Conservation (phyloP, 345 rosid species). For the Euphorbia peplus region DNA sequence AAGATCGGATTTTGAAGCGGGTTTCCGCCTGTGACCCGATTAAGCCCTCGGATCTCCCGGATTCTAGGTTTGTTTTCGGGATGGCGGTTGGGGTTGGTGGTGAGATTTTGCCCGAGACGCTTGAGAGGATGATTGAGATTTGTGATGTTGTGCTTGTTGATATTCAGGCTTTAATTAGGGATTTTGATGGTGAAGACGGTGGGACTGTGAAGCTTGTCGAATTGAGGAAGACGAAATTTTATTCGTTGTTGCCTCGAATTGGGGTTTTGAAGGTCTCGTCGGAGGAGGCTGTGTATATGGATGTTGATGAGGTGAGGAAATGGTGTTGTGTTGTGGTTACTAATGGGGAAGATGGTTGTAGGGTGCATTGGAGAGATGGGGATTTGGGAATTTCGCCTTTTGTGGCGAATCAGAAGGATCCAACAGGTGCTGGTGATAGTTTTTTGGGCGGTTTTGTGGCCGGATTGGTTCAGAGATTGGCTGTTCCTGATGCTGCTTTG, state of each 20-base stretch:
- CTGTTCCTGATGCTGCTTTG: conserved; percentile 88
- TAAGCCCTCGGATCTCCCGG: conserved; percentile 61
- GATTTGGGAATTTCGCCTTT: conserved; percentile 57
- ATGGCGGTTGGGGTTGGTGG: conserved; percentile 98
- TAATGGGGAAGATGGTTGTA: conserved; percentile 79
- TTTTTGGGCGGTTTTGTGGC: conserved; percentile 77
- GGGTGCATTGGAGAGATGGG: conserved; percentile 52
- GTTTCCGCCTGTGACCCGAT: conserved; percentile 72
- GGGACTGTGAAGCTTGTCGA: conserved; percentile 68
- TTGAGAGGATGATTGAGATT: conserved; percentile 69
- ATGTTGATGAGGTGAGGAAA: conserved; percentile 66
- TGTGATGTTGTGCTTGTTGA: conserved; percentile 75
- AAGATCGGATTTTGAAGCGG: conserved; percentile 71
- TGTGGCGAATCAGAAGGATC: conserved; percentile 71
- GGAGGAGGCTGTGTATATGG: conserved; percentile 82
- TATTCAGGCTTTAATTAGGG: conserved; percentile 79
- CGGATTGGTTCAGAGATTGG: conserved; percentile 73
- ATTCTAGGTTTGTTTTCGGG: conserved; percentile 53
- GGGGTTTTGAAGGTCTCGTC: conserved; percentile 82
- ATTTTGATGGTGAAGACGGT: conserved; percentile 52
- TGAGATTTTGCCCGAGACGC: conserved; percentile 78
- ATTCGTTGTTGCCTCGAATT: conserved; percentile 49
- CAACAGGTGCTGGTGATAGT: conserved; percentile 97
- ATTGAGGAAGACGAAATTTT: conserved; percentile 58
- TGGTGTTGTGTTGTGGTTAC: conserved; percentile 88